phyloP scores from a whole-genome alignment of 2,329 filamentous ascomycete species.

The Colletotrichum tofieldiae region DNA sequence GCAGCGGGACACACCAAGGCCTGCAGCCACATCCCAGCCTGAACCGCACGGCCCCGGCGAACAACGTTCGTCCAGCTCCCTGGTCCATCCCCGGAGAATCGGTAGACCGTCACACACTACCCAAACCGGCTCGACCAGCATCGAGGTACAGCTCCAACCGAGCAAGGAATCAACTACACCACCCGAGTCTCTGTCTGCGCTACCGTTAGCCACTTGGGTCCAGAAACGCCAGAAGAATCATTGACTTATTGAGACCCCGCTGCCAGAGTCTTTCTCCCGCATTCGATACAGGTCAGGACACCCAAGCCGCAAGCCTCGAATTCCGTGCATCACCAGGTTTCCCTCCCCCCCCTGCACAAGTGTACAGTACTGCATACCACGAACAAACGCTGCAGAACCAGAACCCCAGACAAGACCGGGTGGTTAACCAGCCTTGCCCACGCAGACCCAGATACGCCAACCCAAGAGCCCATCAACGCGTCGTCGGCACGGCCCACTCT shows the following conservation, averaged over 20 bases:
- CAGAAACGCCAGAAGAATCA: constrained; percentile 31
- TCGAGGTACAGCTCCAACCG: constrained; percentile 21
- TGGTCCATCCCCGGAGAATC: constrained; percentile 42
- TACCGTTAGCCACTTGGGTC: constrained; percentile 9
- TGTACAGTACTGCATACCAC: neutral
- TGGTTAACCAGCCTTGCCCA: constrained; percentile 18
- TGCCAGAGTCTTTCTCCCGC: constrained; percentile 1
- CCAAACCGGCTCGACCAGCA: constrained; percentile 30
- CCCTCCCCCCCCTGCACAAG: constrained; percentile 34
- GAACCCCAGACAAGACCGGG: neutral
- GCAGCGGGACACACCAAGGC: constrained; percentile 32
- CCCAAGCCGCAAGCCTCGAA: constrained; percentile 32
- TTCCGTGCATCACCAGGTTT: constrained; percentile 31
- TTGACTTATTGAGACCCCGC: constrained; percentile 21
- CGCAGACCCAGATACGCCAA: constrained; percentile 11
- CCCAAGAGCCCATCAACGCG: constrained; percentile 12
- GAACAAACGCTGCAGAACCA: constrained; percentile 36
- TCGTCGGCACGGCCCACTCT: constrained; percentile 13
- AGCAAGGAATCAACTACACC: constrained; percentile 19
- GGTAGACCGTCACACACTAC: constrained; percentile 36
- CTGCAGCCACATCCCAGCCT: constrained; percentile 39
- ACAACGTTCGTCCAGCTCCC: constrained; percentile 39
- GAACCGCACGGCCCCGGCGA: constrained; percentile 41
- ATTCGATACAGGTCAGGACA: constrained; percentile 22
- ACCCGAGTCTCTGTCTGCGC: constrained; percentile 13